Percentiles rank a stretch among this genome's conserved stretches.
phyloP scores from a whole-genome alignment of 2,329 filamentous ascomycete genomes.

The Claviceps quebecensis region DNA sequence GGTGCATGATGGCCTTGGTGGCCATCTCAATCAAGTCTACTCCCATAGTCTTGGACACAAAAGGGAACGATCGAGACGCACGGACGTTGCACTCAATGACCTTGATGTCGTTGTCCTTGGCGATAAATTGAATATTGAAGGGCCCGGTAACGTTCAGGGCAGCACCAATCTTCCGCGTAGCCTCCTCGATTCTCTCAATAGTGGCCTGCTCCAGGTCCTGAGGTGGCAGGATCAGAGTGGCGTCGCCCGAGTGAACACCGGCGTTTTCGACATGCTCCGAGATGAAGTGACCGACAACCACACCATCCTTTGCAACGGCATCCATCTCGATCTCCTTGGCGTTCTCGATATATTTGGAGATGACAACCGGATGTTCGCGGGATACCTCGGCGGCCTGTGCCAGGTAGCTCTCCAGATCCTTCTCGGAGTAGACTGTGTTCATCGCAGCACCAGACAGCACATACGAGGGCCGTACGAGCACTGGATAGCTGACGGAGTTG shows the following conservation, averaged over 20 bases:
- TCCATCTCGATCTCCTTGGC: slow-evolving; percentile 99
- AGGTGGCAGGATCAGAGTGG: slow-evolving; percentile 85
- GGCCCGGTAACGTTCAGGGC: slow-evolving; percentile 93
- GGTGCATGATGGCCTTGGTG: slow-evolving; percentile 85
- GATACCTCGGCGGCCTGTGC: slow-evolving; percentile 88
- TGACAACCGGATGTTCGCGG: slow-evolving; percentile 89
- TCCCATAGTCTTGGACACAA: slow-evolving; percentile 97
- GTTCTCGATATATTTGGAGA: slow-evolving; percentile 98
- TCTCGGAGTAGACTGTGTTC: slow-evolving; percentile 97
- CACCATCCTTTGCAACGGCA: slow-evolving; percentile 80
- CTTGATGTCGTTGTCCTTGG: slow-evolving; percentile 99
- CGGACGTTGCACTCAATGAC: slow-evolving; percentile 98
- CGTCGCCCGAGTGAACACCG: slow-evolving; percentile 95
- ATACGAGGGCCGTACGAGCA: slow-evolving; percentile 89
- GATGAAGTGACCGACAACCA: slow-evolving; percentile 87
- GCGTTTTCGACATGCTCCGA: slow-evolving; percentile 98
- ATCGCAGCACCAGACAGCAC: slow-evolving; percentile 94
- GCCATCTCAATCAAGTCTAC: slow-evolving; percentile 97
- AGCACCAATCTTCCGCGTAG: slow-evolving; percentile 85
- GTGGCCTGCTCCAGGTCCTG: slow-evolving; percentile 86
- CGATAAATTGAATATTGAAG: slow-evolving; percentile 99
- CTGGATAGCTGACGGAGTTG: slow-evolving; percentile 77
- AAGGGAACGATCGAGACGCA: slow-evolving; percentile 91
- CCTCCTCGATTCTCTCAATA: slow-evolving; percentile 81
- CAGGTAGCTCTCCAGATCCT: slow-evolving; percentile 78